Percentiles rank a stretch among this genome's conserved stretches.
Conservation (phyloP, 352 stramenopile genomes). For the Phytopythium vexans region DNA sequence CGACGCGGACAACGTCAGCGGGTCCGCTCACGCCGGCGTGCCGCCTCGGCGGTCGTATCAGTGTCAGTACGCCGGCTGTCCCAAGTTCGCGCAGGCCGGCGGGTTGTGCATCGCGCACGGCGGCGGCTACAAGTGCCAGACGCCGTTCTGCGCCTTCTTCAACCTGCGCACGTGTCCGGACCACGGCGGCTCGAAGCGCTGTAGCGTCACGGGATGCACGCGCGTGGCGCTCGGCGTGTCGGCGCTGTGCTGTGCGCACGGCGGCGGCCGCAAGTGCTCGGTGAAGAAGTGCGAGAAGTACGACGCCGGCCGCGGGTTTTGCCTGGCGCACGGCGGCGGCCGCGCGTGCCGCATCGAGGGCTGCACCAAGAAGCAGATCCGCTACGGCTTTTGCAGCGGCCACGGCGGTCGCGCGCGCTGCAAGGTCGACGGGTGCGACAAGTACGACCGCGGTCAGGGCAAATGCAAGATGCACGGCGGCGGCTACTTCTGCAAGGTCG, state of each 20-base stretch:
- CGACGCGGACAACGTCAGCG: not conserved
- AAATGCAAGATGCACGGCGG: conserved; percentile 83
- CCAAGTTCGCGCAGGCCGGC: conserved; percentile 61
- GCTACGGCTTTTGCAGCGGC: conserved; percentile 70
- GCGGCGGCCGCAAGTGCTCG: conserved; percentile 63
- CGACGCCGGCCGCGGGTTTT: conserved; percentile 63
- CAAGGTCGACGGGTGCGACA: conserved; percentile 71
- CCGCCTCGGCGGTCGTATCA: conserved; percentile 23
- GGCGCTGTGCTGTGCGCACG: conserved; percentile 64
- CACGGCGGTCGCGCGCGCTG: conserved; percentile 72
- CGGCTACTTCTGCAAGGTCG: conserved; percentile 74
- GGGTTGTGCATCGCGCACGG: conserved; percentile 66
- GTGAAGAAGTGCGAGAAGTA: conserved; percentile 73
- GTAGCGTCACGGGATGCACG: conserved; percentile 42
- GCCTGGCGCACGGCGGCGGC: conserved; percentile 69
- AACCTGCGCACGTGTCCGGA: conserved; percentile 72
- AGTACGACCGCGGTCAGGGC: conserved; percentile 71
- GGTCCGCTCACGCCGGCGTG: not conserved
- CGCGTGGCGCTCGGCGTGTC: conserved; percentile 44
- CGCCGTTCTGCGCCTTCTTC: conserved; percentile 64
- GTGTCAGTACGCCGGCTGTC: conserved; percentile 47
- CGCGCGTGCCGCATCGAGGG: conserved; percentile 50
- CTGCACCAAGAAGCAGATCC: conserved; percentile 75
- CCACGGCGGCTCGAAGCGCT: conserved; percentile 71
- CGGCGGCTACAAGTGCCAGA: conserved; percentile 68